phyloP scores from a whole-genome alignment of 805 yeast species.

The Wickerhamomyces silvicola region DNA sequence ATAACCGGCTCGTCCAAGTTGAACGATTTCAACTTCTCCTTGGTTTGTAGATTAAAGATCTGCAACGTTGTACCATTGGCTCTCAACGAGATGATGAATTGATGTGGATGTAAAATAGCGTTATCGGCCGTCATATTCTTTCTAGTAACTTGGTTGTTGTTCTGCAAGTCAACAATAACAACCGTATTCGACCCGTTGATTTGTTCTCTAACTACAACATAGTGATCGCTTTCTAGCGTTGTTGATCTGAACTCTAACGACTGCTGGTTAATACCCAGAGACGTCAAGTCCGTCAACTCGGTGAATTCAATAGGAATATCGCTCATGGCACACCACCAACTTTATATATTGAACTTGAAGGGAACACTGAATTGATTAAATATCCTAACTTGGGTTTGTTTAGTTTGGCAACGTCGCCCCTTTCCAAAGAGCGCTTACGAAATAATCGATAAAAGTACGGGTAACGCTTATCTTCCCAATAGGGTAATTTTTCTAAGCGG shows the following conservation, averaged over 20 bases:
- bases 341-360: background rate
- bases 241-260: conserved; percentile 90
- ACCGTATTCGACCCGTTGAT: conserved; percentile 71
- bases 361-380: background rate
- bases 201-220: conserved; percentile 74
- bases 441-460: no score
- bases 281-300: conserved; percentile 84
- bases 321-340: conserved; percentile 24
- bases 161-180: conserved; percentile 81
- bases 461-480: no score
- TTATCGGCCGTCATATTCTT: conserved; percentile 97
- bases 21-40: conserved; percentile 84
- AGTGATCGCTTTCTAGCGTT: conserved; percentile 88
- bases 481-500: background rate
- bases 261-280: conserved; percentile 77
- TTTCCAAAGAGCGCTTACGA: background rate
- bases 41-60: conserved; percentile 81
- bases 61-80: conserved; percentile 96
- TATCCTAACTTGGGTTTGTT: background rate
- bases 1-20: conserved; percentile 84
- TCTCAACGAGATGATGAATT: conserved; percentile 83
- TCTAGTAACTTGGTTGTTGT: conserved; percentile 73
- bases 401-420: conserved; percentile 4
- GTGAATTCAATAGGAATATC: conserved; percentile 97
- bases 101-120: conserved; percentile 92